phyloP scores from a whole-genome alignment of 345 rosid genomes.

The Angophora floribunda region DNA sequence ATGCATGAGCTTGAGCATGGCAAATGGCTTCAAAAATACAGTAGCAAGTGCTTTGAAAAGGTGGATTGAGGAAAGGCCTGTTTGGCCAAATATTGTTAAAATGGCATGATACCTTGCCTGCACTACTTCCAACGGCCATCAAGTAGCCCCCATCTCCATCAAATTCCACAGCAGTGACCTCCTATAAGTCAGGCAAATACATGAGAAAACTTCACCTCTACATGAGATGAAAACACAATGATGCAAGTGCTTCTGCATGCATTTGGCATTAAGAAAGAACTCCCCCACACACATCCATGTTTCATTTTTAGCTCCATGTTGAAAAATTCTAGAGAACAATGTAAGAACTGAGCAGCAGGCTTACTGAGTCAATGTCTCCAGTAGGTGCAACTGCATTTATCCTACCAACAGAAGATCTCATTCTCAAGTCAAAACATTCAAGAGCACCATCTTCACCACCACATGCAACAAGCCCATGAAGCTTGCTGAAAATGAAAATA shows the following conservation, averaged over 20 bases:
- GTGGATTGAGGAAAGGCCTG: background rate
- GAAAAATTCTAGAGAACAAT: background rate
- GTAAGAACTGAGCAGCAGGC: background rate
- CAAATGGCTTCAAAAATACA: background rate
- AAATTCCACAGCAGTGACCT: conserved; percentile 81
- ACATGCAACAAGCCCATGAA: conserved; percentile 93
- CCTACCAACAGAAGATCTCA: conserved; percentile 74
- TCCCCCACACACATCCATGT: background rate
- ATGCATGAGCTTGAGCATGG: background rate
- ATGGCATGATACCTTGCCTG: conserved; percentile 63
- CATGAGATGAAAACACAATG: background rate
- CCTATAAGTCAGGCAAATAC: conserved; percentile 30
- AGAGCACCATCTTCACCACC: conserved; percentile 99
- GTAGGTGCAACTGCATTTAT: conserved; percentile 69
- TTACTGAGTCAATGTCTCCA: conserved; percentile 64
- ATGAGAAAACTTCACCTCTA: background rate
- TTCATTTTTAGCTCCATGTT: background rate
- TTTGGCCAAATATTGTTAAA: background rate
- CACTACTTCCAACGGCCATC: conserved; percentile 85
- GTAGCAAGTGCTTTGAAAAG: background rate
- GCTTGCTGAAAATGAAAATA: conserved; percentile 27
- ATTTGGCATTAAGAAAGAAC: background rate
- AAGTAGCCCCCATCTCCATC: conserved; percentile 73
- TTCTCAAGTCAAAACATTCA: conserved; percentile 89
- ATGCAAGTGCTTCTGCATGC: background rate